Conservation (phyloP, 495 filamentous ascomycete genomes). For the Penicillium alfredii region DNA sequence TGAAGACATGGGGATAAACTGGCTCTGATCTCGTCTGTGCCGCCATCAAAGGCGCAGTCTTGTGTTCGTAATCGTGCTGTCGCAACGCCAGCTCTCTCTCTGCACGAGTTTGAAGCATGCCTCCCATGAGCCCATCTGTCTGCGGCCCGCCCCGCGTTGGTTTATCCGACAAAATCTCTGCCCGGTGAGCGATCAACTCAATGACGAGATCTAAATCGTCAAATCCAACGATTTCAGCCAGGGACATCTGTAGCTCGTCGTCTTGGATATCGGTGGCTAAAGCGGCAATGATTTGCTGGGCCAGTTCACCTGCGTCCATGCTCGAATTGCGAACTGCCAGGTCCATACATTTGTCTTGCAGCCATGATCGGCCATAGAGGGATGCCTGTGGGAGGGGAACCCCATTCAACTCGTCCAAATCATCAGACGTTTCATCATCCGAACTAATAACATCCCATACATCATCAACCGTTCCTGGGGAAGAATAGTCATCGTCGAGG, state of each 20-base stretch:
- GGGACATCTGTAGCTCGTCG: constrained; percentile 76
- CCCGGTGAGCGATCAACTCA: constrained; percentile 68
- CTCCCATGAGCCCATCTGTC: constrained; percentile 45
- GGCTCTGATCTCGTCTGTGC: constrained; percentile 53
- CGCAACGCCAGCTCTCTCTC: constrained; percentile 73
- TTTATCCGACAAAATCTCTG: constrained; percentile 49
- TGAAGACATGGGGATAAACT: constrained; percentile 91
- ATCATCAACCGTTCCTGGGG: constrained; percentile 61
- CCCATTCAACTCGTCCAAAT: constrained; percentile 29
- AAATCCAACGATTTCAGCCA: constrained; percentile 90
- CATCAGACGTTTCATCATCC: constrained; percentile 54
- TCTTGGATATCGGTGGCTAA: constrained; percentile 62
- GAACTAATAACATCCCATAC: constrained; percentile 87
- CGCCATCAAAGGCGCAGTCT: constrained; percentile 62
- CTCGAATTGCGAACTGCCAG: constrained; percentile 56
- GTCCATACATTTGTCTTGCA: constrained; percentile 56
- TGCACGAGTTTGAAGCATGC: constrained; percentile 62
- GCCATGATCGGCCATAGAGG: constrained; percentile 50
- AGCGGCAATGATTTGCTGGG: constrained; percentile 64
- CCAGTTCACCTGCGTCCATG: constrained; percentile 54
- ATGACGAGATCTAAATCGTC: constrained; percentile 87
- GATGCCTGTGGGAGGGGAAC: constrained; percentile 11
- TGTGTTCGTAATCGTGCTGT: constrained; percentile 74
- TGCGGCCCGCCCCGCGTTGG: constrained; percentile 32
- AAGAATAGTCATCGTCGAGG: constrained; percentile 57